Evolutionary conservation across 2,329 filamentous ascomycete genomes (phyloP).

Genomic region (Cryphonectria nitschkei): DNA sequence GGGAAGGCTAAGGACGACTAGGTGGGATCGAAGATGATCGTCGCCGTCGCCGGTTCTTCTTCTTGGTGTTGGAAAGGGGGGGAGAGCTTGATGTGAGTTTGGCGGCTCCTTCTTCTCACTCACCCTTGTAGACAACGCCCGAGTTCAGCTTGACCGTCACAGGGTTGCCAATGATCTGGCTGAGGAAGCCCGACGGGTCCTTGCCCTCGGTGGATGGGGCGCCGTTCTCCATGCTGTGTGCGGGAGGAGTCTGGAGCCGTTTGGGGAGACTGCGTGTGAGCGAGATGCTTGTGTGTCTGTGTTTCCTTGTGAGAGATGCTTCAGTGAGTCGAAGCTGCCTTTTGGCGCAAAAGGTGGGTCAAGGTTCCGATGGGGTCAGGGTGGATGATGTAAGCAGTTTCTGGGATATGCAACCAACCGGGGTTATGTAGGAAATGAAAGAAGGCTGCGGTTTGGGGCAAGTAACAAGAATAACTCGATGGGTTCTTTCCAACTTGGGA

Average conservation of each 20-base stretch:
- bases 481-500: background rate
- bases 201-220: slow-evolving; percentile 72
- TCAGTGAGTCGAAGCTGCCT: background rate
- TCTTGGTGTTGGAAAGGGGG: background rate
- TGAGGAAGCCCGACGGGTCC: slow-evolving; percentile 90
- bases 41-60: no score
- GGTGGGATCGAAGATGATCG: no score
- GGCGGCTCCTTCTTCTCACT: slow-evolving; percentile 31
- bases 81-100: background rate
- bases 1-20: background rate
- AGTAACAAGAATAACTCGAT: background rate
- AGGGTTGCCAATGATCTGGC: slow-evolving; percentile 90
- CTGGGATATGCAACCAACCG: background rate
- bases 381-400: background rate
- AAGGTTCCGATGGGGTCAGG: background rate
- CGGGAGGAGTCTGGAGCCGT: background rate
- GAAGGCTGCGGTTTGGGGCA: background rate
- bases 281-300: background rate
- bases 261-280: background rate
- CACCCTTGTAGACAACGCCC: slow-evolving; percentile 97
- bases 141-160: slow-evolving; percentile 98
- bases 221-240: slow-evolving; percentile 73
- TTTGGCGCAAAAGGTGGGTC: background rate
- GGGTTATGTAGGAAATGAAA: background rate
- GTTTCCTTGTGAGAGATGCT: slow-evolving; percentile 3